Evolutionary conservation across 108 stramenopile species (phyloP), one percentile per base, ranked within the genome.

Genomic region (Cyclostephanos tholiformis): DNA sequence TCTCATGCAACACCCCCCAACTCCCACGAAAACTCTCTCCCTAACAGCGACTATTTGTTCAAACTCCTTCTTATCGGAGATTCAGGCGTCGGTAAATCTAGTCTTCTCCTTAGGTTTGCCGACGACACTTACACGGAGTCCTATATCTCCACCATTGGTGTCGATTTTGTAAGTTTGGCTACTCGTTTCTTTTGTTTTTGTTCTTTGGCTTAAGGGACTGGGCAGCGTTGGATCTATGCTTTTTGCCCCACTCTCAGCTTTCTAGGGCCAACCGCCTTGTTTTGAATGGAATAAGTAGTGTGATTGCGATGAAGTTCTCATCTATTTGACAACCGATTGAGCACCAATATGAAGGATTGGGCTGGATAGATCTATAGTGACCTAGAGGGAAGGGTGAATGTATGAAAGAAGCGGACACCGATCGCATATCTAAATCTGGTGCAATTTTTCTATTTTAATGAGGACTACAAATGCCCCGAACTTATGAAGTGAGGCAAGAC

Each of bases 101-200:
- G 95, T 75, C 72, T 97, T 50, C 87, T 97, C 55, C 75, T 96
- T 52, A 85, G 97, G 59, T 97, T 97, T 73, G 95, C 97, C 11
- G 97, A 99, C 70, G 97, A 99, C 80, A 97, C 97, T 58, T 99
- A 97, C 87, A 99, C 97, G 19, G 97, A 97, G 69, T 97, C 95
- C 43, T 99, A 98, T 83, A 98, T 98, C 79, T 98, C 97, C 61
- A 99, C 98, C 69, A 98, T 99, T 85, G 98, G 98, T 61, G 98
- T 99, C 64, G 97, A 99, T 74, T 99, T 99, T 71, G 95, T 96
- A 85, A 97, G 95, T 90, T 19, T 53, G 44, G 10, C 38, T 44
- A 20, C 53, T 41, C 63, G 41, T 44, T 23, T 23, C 12, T 50
- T 72, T 41, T 55, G 44, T 63, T 20, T 16, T 46, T 36, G 14